Conservation (phyloP, 208 protist genomes). For the Naegleria gruberi region DNA sequence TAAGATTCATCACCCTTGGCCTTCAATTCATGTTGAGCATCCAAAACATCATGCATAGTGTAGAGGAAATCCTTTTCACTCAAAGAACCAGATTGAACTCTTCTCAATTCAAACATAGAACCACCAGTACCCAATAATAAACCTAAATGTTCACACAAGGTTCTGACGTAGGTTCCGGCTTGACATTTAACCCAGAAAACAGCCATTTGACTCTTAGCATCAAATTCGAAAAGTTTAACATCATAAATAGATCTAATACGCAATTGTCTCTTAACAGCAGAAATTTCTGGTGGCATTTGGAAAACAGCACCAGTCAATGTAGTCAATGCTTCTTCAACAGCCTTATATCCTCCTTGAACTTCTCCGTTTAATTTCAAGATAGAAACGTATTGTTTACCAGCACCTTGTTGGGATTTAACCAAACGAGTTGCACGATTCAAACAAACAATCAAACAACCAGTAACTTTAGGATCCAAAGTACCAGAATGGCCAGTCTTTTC, state of each 20-base stretch:
- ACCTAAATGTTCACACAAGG: conserved; percentile 98
- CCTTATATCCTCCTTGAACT: conserved; percentile 69
- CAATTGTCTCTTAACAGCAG: conserved; percentile 94
- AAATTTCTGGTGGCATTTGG: conserved; percentile 96
- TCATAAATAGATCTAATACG: conserved; percentile 98
- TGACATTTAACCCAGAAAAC: conserved; percentile 98
- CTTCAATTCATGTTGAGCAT: conserved; percentile 96
- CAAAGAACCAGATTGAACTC: conserved; percentile 92
- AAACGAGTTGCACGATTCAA: conserved; percentile 97
- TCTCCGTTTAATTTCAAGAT: conserved; percentile 90
- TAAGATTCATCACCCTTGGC: conserved; percentile 93
- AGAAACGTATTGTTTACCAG: conserved; percentile 98
- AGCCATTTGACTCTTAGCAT: conserved; percentile 87
- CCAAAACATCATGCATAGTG: conserved; percentile 99
- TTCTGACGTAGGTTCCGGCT: conserved; percentile 99
- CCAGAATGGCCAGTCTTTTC: conserved; percentile 99
- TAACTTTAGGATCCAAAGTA: conserved; percentile 98
- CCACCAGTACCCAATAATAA: conserved; percentile 94
- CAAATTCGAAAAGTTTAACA: conserved; percentile 95
- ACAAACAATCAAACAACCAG: conserved; percentile 98
- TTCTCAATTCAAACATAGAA: conserved; percentile 98
- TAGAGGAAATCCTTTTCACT: conserved; percentile 87
- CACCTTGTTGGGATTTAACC: conserved; percentile 98
- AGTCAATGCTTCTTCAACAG: conserved; percentile 77
- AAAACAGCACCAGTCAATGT: conserved; percentile 95